Percentiles rank a stretch among this genome's conserved stretches.
Evolutionary conservation across 2,329 filamentous ascomycete genomes (phyloP).

Genomic region (Hymenoscyphus fructigenus): DNA sequence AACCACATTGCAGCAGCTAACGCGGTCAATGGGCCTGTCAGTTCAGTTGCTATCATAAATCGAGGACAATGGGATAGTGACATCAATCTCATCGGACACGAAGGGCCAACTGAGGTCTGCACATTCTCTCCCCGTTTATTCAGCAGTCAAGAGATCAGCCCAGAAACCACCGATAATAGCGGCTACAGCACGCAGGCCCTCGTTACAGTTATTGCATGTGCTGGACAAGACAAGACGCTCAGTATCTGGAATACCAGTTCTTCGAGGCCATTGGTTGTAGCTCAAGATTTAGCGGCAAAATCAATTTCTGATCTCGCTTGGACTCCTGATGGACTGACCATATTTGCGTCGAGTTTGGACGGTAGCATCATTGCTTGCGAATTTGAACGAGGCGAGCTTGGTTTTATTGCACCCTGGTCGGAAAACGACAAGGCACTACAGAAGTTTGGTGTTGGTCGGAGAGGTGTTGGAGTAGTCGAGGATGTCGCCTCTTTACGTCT

Average conservation of each 20-base stretch:
- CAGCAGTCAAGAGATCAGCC: slow-evolving; percentile 60
- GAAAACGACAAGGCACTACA: slow-evolving; percentile 92
- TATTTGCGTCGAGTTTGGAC: slow-evolving; percentile 86
- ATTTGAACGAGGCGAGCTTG: slow-evolving; percentile 85
- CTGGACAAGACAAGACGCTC: slow-evolving; percentile 92
- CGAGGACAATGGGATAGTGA: slow-evolving; percentile 88
- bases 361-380: slow-evolving; percentile 79
- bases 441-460: slow-evolving; percentile 86
- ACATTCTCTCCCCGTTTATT: slow-evolving; percentile 94
- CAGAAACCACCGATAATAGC: slow-evolving; percentile 50
- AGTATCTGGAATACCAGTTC: slow-evolving; percentile 98
- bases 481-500: slow-evolving; percentile 84
- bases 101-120: slow-evolving; percentile 95
- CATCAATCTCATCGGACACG: slow-evolving; percentile 95
- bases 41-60: slow-evolving; percentile 93
- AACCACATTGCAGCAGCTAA: slow-evolving; percentile 97
- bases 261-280: slow-evolving; percentile 83
- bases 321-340: slow-evolving; percentile 84
- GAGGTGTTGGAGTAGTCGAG: slow-evolving; percentile 87
- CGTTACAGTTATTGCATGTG: slow-evolving; percentile 94
- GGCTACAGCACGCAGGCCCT: slow-evolving; percentile 49
- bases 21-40: slow-evolving; percentile 94
- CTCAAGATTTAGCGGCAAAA: slow-evolving; percentile 85
- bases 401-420: slow-evolving; percentile 79
- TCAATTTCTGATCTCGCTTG: slow-evolving; percentile 93